Evolutionary conservation across 2,329 filamentous ascomycete species (phyloP).

Genomic region (Fusarium sp.): DNA sequence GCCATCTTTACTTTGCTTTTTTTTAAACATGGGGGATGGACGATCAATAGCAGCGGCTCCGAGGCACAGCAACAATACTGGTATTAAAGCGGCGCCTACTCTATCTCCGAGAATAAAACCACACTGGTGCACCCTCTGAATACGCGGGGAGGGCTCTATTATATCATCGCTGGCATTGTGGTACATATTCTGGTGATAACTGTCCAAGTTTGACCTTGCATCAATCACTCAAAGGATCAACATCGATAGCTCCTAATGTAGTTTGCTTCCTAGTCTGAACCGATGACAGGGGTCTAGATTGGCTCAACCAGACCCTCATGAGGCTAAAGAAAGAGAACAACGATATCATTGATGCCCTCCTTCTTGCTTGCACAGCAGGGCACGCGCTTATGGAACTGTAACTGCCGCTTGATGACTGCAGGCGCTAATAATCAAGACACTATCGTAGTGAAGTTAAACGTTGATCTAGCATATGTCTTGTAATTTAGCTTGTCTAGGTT

Average conservation of each 20-base stretch:
- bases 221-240: slow-evolving; percentile 10
- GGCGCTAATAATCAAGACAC: slow-evolving; percentile 26
- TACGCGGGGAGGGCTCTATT: not conserved
- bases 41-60: slow-evolving; percentile 6
- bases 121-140: not conserved
- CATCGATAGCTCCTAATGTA: slow-evolving; percentile 5
- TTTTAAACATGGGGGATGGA: slow-evolving; percentile 3
- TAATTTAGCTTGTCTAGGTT: slow-evolving; percentile 9
- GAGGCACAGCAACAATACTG: slow-evolving; percentile 20
- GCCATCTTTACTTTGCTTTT: slow-evolving; percentile 11
- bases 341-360: slow-evolving; percentile 12
- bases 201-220: not conserved
- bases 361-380: not conserved
- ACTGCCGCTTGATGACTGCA: slow-evolving; percentile 21
- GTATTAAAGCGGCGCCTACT: not conserved
- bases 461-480: slow-evolving; percentile 3
- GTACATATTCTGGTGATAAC: not conserved
- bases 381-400: slow-evolving; percentile 18
- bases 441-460: not conserved
- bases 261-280: slow-evolving; percentile 20
- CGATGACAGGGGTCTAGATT: slow-evolving; percentile 4
- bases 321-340: not conserved
- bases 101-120: not conserved
- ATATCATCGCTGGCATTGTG: not conserved
- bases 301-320: not conserved